Evolutionary conservation across 1,284 basidiomycete species (phyloP), one percentile per base, ranked within the genome.

Genomic region (Rhodotorula sp.): DNA sequence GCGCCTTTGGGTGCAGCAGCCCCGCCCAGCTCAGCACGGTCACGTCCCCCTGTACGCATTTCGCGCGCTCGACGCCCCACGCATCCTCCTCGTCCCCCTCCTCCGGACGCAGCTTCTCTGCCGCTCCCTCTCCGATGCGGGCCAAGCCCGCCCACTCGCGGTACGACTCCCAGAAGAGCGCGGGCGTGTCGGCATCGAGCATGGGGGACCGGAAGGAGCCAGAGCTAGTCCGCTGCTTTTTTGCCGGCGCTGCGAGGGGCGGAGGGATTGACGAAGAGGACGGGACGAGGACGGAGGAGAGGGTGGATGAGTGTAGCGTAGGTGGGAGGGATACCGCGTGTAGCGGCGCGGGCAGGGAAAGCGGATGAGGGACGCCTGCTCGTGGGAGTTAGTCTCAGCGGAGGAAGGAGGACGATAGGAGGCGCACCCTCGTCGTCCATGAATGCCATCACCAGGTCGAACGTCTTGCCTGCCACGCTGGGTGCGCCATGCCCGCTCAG

Each of bases 121-220:
- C 39, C 39, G 51, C 59, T 0, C 37, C 27, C 21, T 32, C 63
- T 0, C 63, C 69, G 22, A 71, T 44, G 27, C 29, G 9, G 13
- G 51, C 67, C 1, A 67, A 48, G 12, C 74, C 74, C 17, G 66
- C 22, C 74, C 74, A 76, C n/a, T 76, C 74, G 27, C 62, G 54
- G n/a, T 71, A 67, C 39, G 57, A 29, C 37, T 71, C 57, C 66
- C 65, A 67, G 67, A 67, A 70, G 15, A 19, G 39, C 10, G 48
- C 41, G 2, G 54, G 51, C n/a, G 64, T 69, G 34, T 60, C 51
- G 27, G 17, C 36, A 4, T 63, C 51, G 5, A 25, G 19, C 21
- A 36, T 17, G 9, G 61, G 7, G 27, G 9, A 22, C 36, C 60
- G 41, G n/a, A 61, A 46, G 9, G 69, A 56, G 29, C 66, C 69